Conservation (phyloP, 345 rosid genomes). For the Hevea brasiliensis region DNA sequence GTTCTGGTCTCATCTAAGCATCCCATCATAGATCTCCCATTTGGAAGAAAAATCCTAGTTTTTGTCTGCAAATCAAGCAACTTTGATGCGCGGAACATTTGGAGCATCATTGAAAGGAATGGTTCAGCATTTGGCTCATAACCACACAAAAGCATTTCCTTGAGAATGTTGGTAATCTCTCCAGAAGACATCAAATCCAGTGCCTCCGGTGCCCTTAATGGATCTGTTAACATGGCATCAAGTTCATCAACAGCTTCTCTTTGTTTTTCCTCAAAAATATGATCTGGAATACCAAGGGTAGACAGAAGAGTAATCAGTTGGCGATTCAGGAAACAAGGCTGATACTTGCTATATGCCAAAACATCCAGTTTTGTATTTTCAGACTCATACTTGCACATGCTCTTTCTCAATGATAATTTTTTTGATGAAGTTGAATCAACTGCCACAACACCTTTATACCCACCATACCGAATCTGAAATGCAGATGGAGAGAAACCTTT, state of each 20-base stretch:
- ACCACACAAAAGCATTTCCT: constrained; percentile 66
- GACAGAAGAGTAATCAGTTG: constrained; percentile 61
- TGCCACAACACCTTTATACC: constrained; percentile 70
- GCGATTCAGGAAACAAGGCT: constrained; percentile 61
- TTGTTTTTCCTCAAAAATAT: constrained; percentile 59
- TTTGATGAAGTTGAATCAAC: constrained; percentile 47
- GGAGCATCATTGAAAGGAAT: constrained; percentile 89
- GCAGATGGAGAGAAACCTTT: constrained; percentile 49
- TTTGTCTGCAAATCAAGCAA: constrained; percentile 62
- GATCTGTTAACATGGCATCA: constrained; percentile 61
- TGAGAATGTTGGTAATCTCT: constrained; percentile 59
- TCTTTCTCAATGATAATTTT: constrained; percentile 53
- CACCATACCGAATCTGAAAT: constrained; percentile 65
- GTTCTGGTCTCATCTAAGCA: constrained; percentile 78
- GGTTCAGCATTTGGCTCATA: constrained; percentile 76
- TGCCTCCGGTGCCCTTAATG: constrained; percentile 64
- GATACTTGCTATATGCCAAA: constrained; percentile 57
- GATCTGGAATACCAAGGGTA: constrained; percentile 48
- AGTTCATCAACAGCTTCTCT: constrained; percentile 55
- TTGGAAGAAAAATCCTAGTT: constrained; percentile 53
- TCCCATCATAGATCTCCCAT: constrained; percentile 88
- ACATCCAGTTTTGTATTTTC: constrained; percentile 50
- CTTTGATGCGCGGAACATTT: constrained; percentile 70
- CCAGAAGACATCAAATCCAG: constrained; percentile 71
- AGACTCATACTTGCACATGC: constrained; percentile 58